phyloP scores from a whole-genome alignment of 1,284 basidiomycete genomes.

The Wallemia ichthyophaga region DNA sequence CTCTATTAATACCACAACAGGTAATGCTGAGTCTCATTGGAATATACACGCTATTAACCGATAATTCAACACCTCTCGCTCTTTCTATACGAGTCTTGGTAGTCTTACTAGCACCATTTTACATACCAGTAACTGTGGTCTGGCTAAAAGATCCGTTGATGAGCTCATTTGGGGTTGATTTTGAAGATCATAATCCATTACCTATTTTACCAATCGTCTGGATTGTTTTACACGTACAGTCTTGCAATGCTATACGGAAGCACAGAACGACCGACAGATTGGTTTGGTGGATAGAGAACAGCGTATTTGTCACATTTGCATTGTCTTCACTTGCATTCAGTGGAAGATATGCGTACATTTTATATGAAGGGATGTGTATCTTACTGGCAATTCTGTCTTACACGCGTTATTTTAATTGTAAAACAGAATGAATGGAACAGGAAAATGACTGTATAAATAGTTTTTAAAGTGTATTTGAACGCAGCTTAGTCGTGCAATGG shows the following conservation, averaged over 20 bases:
- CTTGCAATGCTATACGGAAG: no score
- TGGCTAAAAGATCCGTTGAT: not conserved
- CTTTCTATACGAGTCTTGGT: not conserved
- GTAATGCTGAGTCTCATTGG: not conserved
- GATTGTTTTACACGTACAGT: no score
- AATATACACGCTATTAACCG: not conserved
- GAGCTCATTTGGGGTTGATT: not conserved
- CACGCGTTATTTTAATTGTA: not conserved
- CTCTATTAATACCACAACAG: not conserved
- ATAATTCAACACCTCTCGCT: not conserved
- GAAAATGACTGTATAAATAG: no score
- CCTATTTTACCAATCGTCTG: no score
- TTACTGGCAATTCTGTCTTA: not conserved
- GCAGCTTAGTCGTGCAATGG: not conserved
- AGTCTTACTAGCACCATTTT: not conserved
- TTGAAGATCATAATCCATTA: not conserved
- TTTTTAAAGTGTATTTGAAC: not conserved
- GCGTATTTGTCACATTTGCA: not conserved
- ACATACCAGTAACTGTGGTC: not conserved
- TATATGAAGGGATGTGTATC: not conserved
- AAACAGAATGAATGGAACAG: not conserved
- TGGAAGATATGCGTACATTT: not conserved
- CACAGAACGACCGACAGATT: not conserved
- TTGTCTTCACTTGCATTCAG: not conserved
- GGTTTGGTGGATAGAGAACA: not conserved